Conservation (phyloP, 2,329 filamentous ascomycete genomes). For the Phialocephala subalpina region DNA sequence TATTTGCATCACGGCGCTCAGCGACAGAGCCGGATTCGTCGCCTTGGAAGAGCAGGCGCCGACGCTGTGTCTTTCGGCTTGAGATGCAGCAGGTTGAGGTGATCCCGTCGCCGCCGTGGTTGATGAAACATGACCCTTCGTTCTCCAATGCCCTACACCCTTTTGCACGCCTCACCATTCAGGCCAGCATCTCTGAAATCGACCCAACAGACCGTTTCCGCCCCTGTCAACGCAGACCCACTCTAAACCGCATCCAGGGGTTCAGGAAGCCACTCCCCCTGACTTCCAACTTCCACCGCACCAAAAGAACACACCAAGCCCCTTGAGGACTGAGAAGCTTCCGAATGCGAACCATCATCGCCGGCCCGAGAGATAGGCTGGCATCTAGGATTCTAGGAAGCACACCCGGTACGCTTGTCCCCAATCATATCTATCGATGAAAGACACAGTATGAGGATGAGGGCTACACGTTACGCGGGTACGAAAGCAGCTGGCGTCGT, state of each 20-base stretch:
- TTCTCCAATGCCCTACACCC: slow-evolving; percentile 7
- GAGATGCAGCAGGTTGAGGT: background rate
- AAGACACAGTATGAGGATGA: background rate
- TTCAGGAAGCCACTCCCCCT: slow-evolving; percentile 15
- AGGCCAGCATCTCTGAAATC: background rate
- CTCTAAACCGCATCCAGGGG: slow-evolving; percentile 12
- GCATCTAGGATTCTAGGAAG: background rate
- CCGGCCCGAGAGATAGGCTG: slow-evolving; percentile 1
- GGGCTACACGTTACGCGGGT: background rate
- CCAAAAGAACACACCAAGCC: background rate
- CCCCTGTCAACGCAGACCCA: slow-evolving; percentile 13
- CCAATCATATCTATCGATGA: no score
- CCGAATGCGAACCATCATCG: background rate
- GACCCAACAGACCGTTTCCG: slow-evolving; percentile 31
- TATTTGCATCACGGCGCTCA: slow-evolving; percentile 8
- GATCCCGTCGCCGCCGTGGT: slow-evolving; percentile 5
- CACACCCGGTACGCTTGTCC: background rate
- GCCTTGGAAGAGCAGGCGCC: slow-evolving; percentile 4
- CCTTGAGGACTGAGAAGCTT: no score
- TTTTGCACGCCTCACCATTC: background rate
- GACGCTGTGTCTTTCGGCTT: background rate
- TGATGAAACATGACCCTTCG: slow-evolving; percentile 17
- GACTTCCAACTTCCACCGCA: background rate
- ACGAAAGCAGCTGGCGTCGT: background rate
- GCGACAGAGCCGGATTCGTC: background rate